Conservation (phyloP, 148 eudicot species). For the Simmondsia chinensis region DNA sequence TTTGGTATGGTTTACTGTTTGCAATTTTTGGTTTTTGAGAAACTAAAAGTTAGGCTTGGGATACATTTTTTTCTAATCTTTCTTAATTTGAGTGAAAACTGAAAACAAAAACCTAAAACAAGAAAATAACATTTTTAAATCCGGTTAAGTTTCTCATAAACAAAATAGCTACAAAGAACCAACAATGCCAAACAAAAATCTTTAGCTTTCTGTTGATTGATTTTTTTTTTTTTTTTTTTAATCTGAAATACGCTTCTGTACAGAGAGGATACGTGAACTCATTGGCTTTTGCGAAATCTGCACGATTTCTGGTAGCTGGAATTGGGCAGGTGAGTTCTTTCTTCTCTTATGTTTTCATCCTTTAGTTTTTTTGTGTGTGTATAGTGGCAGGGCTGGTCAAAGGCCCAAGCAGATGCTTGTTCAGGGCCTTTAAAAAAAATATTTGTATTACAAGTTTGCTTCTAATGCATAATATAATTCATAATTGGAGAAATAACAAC, state of each 20-base stretch:
- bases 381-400: too few relatives aligned
- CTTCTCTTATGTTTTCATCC: background rate
- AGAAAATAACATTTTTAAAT: background rate
- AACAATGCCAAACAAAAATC: background rate
- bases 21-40: too few relatives aligned
- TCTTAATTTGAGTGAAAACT: background rate
- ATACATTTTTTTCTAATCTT: background rate
- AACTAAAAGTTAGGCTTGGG: background rate
- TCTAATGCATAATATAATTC: too few relatives aligned
- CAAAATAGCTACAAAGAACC: background rate
- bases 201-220: background rate
- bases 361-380: background rate
- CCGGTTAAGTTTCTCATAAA: too few relatives aligned
- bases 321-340: constrained; percentile 73
- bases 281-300: constrained; percentile 89
- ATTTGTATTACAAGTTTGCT: too few relatives aligned
- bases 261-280: constrained; percentile 90
- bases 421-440: too few relatives aligned
- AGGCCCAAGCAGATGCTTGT: too few relatives aligned
- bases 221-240: background rate
- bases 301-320: constrained; percentile 82
- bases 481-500: too few relatives aligned
- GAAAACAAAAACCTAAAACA: background rate
- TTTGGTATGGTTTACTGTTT: background rate
- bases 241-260: constrained; percentile 4